Evolutionary conservation across 2,329 filamentous ascomycete genomes (phyloP), one percentile per base, ranked within the genome.

Genomic region (Trichoderma sp.): DNA sequence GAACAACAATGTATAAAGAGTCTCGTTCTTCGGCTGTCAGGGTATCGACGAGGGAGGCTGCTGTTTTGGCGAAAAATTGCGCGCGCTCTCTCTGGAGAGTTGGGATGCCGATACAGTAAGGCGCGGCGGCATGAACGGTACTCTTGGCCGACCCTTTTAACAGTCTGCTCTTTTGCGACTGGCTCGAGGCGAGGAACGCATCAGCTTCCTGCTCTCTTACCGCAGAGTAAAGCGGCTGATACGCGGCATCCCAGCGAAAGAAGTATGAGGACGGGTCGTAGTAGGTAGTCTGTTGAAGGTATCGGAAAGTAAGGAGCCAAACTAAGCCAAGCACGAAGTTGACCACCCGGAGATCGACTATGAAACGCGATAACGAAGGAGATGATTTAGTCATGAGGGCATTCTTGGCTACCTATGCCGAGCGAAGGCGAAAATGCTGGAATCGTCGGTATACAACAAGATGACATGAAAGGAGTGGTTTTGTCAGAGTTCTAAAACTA

Each of bases 1-100:
- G 55, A 10, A 78, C 72, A 13, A 75, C 71, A 0, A 80, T 35
- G 40, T 78, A 73, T 10, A 79, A 61, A 8, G 70, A 63, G 5
- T 70, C 69, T 47, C 78, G 72, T 53, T 79, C 74, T 24, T 74
- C 71, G 1, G 72, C 58, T 10, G 70, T 73, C 11, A 80, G 71
- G 2, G 72, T 74, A 52, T 78, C 74, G 8, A 76, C 71, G 1
- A 80, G 70, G 0, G 78, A 79, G 0, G 74, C 76, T n/a, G 77
- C 49, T 0, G 76, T 74, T 19, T 70, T 70, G 0, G 71, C 70
- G 2, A 77, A 66, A 56, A 76, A 78, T 29, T 76, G 72, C n/a
- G 75, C 71, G 5, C 70, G 68, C 19, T 74, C 73, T 29, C 77
- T 70, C 10, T 71, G 72, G 7, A 78, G 69, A 19, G 73, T 77